Evolutionary conservation across 805 yeast genomes (phyloP), one percentile per base, ranked within the genome.

Genomic region (Candida vaughaniae): DNA sequence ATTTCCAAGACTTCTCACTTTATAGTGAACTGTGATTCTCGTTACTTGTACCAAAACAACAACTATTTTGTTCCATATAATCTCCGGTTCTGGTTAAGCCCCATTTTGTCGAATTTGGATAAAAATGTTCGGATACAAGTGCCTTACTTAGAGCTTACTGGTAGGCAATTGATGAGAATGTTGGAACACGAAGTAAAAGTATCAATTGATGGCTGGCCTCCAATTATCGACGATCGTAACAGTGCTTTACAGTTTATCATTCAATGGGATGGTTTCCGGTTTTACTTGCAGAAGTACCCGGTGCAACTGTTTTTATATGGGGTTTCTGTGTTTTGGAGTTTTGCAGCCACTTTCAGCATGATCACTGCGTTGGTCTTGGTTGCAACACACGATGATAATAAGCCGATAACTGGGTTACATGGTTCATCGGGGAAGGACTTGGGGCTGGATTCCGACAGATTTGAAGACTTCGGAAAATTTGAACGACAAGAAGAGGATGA

Each of bases 261-360:
- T 9, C 60, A 62, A 34, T 71, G 70, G 62, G 53, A 55, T 17
- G 77, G 77, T 0, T 51, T 70, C 27, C 52, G 77, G 22, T 66
- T 60, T 46, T 69, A 64, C 41, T 36, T 71, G 23, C 64, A 58
- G 32, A 53, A 62, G 29, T 65, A 66, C 43, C 62, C 60, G 29
- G 46, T 40, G 11, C 41, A 53, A 3, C 59, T 66, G 25, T 55
- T 67, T 29, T 12, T 61, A 8, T 22, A 66, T 16, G 77, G 76
- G 3, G 64, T 64, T 4, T 36, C 45, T 0, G 7, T 58, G 3
- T 69, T 69, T 43, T 71, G 75, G 73, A 16, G 41, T 1, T 36
- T 60, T 12, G 57, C 68, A n/a, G 64, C 66, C 38, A n/a, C 62
- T 7, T 14, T 52, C 3, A 52, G 30, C n/a, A 14, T 35, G 31